Evolutionary conservation across 1,139 yeast genomes (phyloP).

Genomic region (Kazachstania sp.): DNA sequence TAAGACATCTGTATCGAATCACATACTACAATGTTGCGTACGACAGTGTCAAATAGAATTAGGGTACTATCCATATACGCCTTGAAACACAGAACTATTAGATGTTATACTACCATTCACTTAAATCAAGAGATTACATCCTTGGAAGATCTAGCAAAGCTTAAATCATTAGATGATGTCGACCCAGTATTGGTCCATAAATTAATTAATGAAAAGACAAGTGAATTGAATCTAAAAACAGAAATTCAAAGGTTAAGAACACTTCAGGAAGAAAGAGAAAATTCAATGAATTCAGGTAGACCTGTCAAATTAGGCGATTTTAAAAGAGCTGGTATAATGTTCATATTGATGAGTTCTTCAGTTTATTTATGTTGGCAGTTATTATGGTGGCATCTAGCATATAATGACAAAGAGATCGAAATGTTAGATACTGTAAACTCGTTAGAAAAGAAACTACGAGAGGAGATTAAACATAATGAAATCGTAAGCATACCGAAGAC

Average conservation of each 20-base stretch:
- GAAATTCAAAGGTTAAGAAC: conserved; percentile 25
- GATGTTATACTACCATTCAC: background rate
- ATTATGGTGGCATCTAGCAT: conserved; percentile 32
- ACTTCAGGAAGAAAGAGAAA: conserved; percentile 18
- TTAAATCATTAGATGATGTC: conserved; percentile 25
- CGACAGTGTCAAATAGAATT: background rate
- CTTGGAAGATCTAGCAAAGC: conserved; percentile 27
- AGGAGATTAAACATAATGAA: background rate
- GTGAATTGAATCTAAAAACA: conserved; percentile 23
- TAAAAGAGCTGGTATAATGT: conserved; percentile 25
- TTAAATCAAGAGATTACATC: conserved; percentile 6
- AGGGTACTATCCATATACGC: background rate
- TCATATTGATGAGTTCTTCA: conserved; percentile 26
- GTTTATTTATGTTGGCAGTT: conserved; percentile 28
- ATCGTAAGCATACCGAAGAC: no score
- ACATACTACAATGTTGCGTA: background rate
- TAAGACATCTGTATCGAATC: no score
- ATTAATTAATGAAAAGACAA: conserved; percentile 27
- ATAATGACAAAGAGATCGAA: conserved; percentile 26
- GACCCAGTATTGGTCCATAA: conserved; percentile 27
- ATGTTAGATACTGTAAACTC: conserved; percentile 11
- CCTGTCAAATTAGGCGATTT: conserved; percentile 19
- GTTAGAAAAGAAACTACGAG: conserved; percentile 16
- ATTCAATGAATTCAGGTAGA: background rate
- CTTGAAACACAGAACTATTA: background rate